phyloP scores from a whole-genome alignment of 768 basidiomycete genomes.

The Gyrodon lividus region DNA sequence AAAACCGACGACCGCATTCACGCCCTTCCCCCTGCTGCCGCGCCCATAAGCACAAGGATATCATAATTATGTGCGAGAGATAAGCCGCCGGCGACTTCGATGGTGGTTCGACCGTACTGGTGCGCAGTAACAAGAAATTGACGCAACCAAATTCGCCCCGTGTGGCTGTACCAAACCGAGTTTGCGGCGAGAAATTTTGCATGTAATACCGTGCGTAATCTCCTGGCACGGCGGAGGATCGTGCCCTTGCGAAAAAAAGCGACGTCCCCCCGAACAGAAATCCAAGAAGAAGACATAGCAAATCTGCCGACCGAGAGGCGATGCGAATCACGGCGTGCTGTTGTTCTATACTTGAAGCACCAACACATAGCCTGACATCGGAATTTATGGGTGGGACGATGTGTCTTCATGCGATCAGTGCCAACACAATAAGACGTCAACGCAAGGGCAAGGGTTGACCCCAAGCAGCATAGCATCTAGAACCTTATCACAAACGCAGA shows the following conservation, averaged over 20 bases:
- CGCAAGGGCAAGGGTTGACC: not conserved
- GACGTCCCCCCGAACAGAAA: not conserved
- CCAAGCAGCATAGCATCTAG: not conserved
- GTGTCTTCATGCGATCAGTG: not conserved
- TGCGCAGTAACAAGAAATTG: not conserved
- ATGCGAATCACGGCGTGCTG: not conserved
- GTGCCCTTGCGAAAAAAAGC: not conserved
- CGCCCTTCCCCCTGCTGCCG: not conserved
- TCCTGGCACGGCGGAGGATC: not conserved
- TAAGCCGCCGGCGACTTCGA: not conserved
- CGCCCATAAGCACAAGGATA: not conserved
- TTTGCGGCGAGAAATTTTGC: not conserved
- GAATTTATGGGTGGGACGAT: not conserved
- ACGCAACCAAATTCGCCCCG: not conserved
- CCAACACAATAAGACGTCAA: not conserved
- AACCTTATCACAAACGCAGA: conserved; percentile 3
- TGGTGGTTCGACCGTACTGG: not conserved
- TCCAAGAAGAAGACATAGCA: not conserved
- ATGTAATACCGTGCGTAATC: not conserved
- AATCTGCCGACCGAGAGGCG: not conserved
- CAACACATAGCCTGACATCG: not conserved
- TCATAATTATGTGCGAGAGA: not conserved
- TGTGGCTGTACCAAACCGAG: not conserved
- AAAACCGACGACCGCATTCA: not conserved
- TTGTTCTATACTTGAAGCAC: not conserved